phyloP scores from a whole-genome alignment of 2,329 filamentous ascomycete genomes.

The Dactylonectria estremocensis region DNA sequence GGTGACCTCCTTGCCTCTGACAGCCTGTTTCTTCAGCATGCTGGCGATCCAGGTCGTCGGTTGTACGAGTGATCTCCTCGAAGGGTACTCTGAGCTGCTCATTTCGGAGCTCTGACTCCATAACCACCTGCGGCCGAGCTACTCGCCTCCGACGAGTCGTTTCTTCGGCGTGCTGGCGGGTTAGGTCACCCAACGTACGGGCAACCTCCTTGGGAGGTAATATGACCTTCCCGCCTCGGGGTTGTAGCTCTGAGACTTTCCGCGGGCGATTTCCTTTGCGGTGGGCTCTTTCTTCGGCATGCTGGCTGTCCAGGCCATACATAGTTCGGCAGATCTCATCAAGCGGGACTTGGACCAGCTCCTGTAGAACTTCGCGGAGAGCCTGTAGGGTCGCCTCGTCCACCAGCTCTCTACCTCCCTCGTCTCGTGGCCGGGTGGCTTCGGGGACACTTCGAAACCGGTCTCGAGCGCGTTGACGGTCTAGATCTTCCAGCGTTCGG shows the following conservation, averaged over 20 bases:
- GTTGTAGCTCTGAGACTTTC: neutral
- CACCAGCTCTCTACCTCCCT: no score
- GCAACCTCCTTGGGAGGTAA: slow-evolving; percentile 3
- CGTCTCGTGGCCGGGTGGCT: no score
- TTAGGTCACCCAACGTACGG: slow-evolving; percentile 1
- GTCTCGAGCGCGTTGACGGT: slow-evolving; percentile 9
- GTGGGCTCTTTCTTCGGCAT: no score
- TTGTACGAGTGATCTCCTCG: slow-evolving; percentile 4
- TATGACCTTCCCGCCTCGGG: neutral
- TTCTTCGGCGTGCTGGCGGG: slow-evolving; percentile 5
- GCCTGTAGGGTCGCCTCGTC: no score
- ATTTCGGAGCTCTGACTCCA: neutral
- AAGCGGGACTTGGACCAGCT: no score
- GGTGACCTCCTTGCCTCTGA: slow-evolving; percentile 1
- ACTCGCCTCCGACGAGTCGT: neutral
- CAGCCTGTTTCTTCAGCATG: neutral
- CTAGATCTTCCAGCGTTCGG: slow-evolving; percentile 14
- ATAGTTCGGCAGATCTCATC: no score
- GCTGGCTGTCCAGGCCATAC: no score
- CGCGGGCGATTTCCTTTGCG: no score
- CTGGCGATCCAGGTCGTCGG: neutral
- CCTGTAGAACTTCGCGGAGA: no score
- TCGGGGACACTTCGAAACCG: neutral
- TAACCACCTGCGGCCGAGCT: no score
- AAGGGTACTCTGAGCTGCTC: neutral